phyloP scores from a whole-genome alignment of 2,329 filamentous ascomycete species.

The Rutstroemia sp. region DNA sequence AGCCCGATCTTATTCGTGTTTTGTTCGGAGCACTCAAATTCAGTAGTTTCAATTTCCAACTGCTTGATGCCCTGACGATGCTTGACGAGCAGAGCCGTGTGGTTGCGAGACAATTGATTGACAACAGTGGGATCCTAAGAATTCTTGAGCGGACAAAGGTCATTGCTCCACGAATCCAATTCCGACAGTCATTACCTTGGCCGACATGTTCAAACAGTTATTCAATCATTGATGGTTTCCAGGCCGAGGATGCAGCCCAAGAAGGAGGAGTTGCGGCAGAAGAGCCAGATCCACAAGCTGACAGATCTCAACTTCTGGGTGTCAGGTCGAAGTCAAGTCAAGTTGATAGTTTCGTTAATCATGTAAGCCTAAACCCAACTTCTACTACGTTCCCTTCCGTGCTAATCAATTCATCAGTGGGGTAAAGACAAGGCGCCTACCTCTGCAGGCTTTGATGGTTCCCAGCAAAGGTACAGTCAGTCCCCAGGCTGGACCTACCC shows the following conservation, averaged over 20 bases:
- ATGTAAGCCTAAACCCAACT: conserved; percentile 56
- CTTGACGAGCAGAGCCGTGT: too few species aligned
- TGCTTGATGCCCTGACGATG: too few species aligned
- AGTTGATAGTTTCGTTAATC: conserved; percentile 39
- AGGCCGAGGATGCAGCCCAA: too few species aligned
- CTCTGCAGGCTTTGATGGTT: conserved; percentile 69
- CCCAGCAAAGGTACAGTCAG: conserved; percentile 59
- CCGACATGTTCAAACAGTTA: too few species aligned
- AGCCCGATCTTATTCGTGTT: too few species aligned
- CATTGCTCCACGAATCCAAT: conserved; percentile 45
- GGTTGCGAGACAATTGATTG: conserved; percentile 57
- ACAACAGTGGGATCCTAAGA: conserved; percentile 73
- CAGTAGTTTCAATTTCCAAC: too few species aligned
- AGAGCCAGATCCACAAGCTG: conserved; percentile 70
- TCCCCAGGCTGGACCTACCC: conserved; percentile 67
- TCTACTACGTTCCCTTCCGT: conserved; percentile 8
- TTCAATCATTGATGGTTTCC: too few species aligned
- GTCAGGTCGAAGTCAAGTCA: conserved; percentile 69
- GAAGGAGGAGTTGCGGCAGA: too few species aligned
- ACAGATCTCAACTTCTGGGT: conserved; percentile 93
- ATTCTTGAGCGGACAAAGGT: conserved; percentile 76
- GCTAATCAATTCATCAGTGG: conserved; percentile 59
- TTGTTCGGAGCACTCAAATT: too few species aligned
- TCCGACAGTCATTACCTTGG: too few species aligned
- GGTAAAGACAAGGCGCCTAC: conserved; percentile 96